Evolutionary conservation across 495 filamentous ascomycete genomes (phyloP).

Genomic region (Aspergillus conjunctus): DNA sequence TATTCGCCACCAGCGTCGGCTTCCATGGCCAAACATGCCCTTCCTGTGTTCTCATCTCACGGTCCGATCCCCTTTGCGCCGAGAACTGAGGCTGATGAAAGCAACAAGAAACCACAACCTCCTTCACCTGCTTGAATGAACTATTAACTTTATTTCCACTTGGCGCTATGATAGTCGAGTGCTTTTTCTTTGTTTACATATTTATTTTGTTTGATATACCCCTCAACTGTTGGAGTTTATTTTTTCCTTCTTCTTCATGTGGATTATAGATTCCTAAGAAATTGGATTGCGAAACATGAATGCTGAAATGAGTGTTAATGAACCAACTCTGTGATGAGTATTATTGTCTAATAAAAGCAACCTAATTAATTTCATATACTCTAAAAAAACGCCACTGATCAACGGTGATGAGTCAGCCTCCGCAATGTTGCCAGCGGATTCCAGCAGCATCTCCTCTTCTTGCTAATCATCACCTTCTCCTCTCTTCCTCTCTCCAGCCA

Average conservation of each 20-base stretch:
- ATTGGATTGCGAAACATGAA: not conserved
- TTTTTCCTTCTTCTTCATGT: not conserved
- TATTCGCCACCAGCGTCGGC: constrained; percentile 39
- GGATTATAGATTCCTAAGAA: not conserved
- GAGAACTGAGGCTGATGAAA: not conserved
- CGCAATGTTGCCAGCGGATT: constrained; percentile 39
- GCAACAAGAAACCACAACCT: not conserved
- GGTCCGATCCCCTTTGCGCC: constrained; percentile 54
- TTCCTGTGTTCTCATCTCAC: constrained; percentile 56
- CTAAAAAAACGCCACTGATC: not conserved
- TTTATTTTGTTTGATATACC: constrained; percentile 32
- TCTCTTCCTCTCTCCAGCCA: not conserved
- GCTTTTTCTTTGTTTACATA: constrained; percentile 2
- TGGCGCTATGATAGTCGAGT: not conserved
- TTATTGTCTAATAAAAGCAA: no score
- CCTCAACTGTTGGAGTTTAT: constrained; percentile 24
- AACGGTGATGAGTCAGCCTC: constrained; percentile 34
- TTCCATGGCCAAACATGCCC: constrained; percentile 41
- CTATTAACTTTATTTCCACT: not conserved
- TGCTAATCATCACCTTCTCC: constrained; percentile 11
- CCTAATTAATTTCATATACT: no score
- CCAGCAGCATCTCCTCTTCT: constrained; percentile 26
- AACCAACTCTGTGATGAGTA: not conserved
- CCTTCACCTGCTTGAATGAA: not conserved
- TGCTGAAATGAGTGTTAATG: no score